A percentile compares a stretch with the other conserved stretches of the same genome.
phyloP scores from a whole-genome alignment of 495 filamentous ascomycete genomes.

The Talaromyces thailandensis region DNA sequence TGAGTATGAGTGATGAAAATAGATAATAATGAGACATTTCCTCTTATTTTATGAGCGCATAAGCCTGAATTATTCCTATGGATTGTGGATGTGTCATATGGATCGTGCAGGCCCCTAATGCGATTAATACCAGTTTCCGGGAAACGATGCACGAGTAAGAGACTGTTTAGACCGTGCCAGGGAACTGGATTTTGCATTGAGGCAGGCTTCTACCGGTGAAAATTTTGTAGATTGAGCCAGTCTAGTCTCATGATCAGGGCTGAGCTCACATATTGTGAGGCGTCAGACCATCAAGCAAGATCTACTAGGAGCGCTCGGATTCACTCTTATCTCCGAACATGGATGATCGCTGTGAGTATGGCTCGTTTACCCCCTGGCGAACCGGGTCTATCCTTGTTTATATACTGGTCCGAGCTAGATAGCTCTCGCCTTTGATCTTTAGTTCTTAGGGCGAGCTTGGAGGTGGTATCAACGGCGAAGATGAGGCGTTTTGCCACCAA shows the following conservation, averaged over 20 bases:
- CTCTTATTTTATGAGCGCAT: not conserved
- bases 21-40: slow-evolving; percentile 30
- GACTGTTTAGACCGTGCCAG: not conserved
- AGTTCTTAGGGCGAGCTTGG: not conserved
- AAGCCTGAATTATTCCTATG: not conserved
- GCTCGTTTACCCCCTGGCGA: not conserved
- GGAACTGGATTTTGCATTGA: not conserved
- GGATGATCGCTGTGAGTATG: not conserved
- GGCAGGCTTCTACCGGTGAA: not conserved
- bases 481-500: not conserved
- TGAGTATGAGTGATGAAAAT: slow-evolving; percentile 40
- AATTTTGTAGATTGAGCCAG: not conserved
- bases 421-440: not conserved
- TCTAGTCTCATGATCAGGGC: not conserved
- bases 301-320: not conserved
- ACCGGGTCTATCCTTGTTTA: not conserved
- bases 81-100: not conserved
- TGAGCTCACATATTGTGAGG: too few relatives aligned
- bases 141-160: not conserved
- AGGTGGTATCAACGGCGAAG: not conserved
- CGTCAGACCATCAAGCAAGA: not conserved
- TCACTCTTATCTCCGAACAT: not conserved
- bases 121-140: not conserved
- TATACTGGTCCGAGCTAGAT: not conserved
- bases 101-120: not conserved